phyloP scores from a whole-genome alignment of 495 filamentous ascomycete genomes.

The Hypoxylon fuscum region DNA sequence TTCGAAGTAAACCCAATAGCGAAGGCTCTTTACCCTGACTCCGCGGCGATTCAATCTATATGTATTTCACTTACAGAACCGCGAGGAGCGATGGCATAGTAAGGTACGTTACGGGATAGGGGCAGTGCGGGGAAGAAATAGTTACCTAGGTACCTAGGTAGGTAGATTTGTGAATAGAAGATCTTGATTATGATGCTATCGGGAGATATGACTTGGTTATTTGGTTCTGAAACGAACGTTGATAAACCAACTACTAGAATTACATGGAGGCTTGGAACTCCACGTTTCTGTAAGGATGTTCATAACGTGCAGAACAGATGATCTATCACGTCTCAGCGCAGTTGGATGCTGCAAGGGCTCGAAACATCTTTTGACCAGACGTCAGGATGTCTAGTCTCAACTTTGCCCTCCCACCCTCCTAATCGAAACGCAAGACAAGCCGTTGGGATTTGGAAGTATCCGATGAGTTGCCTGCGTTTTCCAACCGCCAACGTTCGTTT shows the following conservation, averaged over 20 bases:
- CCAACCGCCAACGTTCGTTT: constrained; percentile 7
- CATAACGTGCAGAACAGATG: constrained; percentile 26
- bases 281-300: constrained; percentile 42
- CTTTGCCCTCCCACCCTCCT: constrained; percentile 30
- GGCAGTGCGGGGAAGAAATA: too few species aligned
- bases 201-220: constrained; percentile 2
- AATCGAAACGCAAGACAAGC: constrained; percentile 32
- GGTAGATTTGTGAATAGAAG: neutral
- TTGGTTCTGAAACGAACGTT: neutral
- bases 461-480: constrained; percentile 12
- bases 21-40: neutral
- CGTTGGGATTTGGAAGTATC: constrained; percentile 25
- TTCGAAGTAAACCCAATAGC: neutral
- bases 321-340: constrained; percentile 36
- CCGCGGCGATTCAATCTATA: too few species aligned
- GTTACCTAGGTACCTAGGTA: too few species aligned
- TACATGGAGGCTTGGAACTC: constrained; percentile 37
- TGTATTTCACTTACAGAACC: too few species aligned
- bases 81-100: too few species aligned
- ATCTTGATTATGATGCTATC: neutral
- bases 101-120: too few species aligned
- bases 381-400: constrained; percentile 37
- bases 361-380: constrained; percentile 37
- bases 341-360: constrained; percentile 37
- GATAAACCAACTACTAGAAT: constrained; percentile 18